Conservation (phyloP, 345 rosid species). For the Pelargonium nanum region DNA sequence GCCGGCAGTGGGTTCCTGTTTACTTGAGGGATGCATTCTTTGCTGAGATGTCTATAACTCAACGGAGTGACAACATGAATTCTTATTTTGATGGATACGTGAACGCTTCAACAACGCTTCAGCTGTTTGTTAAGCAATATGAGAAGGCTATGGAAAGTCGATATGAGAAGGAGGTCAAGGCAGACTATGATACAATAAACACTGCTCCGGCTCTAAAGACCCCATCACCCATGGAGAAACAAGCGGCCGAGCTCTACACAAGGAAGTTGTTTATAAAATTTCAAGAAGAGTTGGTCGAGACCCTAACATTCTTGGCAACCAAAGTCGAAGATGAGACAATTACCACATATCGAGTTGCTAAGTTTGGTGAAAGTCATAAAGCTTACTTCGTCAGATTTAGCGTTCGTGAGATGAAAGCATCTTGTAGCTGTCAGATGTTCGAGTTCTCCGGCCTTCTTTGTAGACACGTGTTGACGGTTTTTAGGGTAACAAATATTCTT, state of each 20-base stretch:
- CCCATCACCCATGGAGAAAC: slow-evolving; percentile 56
- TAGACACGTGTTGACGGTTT: slow-evolving; percentile 43
- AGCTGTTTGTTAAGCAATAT: slow-evolving; percentile 33
- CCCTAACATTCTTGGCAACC: slow-evolving; percentile 35
- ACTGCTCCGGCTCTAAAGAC: slow-evolving; percentile 33
- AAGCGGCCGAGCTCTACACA: slow-evolving; percentile 41
- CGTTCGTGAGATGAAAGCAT: slow-evolving; percentile 37
- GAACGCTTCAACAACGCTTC: slow-evolving; percentile 35
- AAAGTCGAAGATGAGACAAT: slow-evolving; percentile 34
- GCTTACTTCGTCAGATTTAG: slow-evolving; percentile 35
- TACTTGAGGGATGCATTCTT: slow-evolving; percentile 40
- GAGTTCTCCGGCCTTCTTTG: slow-evolving; percentile 48
- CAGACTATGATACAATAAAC: slow-evolving; percentile 44
- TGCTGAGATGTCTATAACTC: slow-evolving; percentile 41
- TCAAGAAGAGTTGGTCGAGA: slow-evolving; percentile 49
- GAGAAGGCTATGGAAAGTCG: slow-evolving; percentile 42
- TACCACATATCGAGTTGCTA: slow-evolving; percentile 33
- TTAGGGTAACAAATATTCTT: slow-evolving; percentile 43
- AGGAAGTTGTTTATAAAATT: slow-evolving; percentile 36
- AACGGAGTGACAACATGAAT: slow-evolving; percentile 39
- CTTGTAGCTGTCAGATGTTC: slow-evolving; percentile 53
- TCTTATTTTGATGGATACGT: slow-evolving; percentile 45
- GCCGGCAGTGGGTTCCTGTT: slow-evolving; percentile 49
- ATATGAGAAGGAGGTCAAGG: slow-evolving; percentile 41
- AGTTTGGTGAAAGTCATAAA: slow-evolving; percentile 43